A percentile compares a stretch with the other conserved stretches of the same genome.
phyloP scores from a whole-genome alignment of 805 yeast species.

The Teunomyces atbi region DNA sequence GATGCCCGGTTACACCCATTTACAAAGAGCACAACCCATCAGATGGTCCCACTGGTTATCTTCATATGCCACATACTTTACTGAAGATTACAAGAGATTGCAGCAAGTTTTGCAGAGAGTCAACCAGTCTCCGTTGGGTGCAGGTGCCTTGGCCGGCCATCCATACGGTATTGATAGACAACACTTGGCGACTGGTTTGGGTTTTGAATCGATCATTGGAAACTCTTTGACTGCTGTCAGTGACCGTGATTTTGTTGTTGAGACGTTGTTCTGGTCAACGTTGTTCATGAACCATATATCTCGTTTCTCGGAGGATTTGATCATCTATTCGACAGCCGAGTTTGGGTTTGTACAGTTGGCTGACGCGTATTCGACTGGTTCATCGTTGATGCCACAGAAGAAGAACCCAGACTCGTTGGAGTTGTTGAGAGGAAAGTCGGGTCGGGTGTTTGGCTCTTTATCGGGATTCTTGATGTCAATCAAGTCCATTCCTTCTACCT shows the following conservation, averaged over 20 bases:
- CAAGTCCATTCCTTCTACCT: constrained; percentile 96
- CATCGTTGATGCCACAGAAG: constrained; percentile 98
- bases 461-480: constrained; percentile 95
- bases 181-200: constrained; percentile 74
- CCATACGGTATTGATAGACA: constrained; percentile 99
- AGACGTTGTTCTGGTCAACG: constrained; percentile 92
- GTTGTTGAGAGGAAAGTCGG: constrained; percentile 92
- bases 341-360: constrained; percentile 91
- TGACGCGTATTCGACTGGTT: constrained; percentile 98
- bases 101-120: constrained; percentile 77
- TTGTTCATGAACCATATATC: constrained; percentile 95
- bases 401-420: constrained; percentile 97
- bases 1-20: constrained; percentile 99
- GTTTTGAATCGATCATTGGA: constrained; percentile 85
- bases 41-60: constrained; percentile 98
- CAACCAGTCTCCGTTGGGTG: constrained; percentile 88
- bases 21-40: constrained; percentile 99
- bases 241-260: constrained; percentile 97
- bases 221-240: constrained; percentile 96
- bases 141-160: constrained; percentile 98
- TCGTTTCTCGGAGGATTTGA: constrained; percentile 89
- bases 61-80: constrained; percentile 90
- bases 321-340: constrained; percentile 95
- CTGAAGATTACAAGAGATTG: constrained; percentile 85
- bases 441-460: constrained; percentile 92